Conservation (phyloP, 2,329 filamentous ascomycete genomes). For the Trichoderma brevicompactum region DNA sequence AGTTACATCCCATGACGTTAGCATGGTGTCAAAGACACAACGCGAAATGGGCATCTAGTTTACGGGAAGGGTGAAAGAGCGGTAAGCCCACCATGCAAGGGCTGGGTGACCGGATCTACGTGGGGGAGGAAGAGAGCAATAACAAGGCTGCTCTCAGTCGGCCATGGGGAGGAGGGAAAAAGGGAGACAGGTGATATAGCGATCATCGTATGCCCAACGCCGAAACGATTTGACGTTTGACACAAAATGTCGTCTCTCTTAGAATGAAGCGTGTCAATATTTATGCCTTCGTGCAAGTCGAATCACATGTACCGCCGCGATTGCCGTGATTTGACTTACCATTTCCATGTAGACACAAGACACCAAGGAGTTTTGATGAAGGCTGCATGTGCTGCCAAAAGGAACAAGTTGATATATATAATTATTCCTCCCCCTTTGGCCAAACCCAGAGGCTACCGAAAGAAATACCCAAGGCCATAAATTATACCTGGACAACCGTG, state of each 20-base stretch:
- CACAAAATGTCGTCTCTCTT: background rate
- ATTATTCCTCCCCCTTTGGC: background rate
- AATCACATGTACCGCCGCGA: background rate
- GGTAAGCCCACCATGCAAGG: conserved; percentile 12
- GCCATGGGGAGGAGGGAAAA: background rate
- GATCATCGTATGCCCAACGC: conserved; percentile 17
- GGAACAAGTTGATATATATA: background rate
- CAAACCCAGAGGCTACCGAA: background rate
- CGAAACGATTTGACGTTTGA: conserved; percentile 27
- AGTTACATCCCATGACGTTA: background rate
- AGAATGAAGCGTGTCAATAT: background rate
- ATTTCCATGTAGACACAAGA: background rate
- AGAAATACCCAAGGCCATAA: background rate
- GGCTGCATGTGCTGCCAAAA: background rate
- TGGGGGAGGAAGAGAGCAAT: background rate
- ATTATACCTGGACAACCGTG: background rate
- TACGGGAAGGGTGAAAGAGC: background rate
- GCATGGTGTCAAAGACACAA: background rate
- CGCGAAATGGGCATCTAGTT: background rate
- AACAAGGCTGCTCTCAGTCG: background rate
- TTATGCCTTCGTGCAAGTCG: background rate
- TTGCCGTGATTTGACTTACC: too few species aligned
- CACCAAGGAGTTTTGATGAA: background rate
- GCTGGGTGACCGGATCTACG: background rate
- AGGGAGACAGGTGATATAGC: conserved; percentile 14